Conservation (phyloP, 371 early-diverging fungal species). For the Globomyces sp. region DNA sequence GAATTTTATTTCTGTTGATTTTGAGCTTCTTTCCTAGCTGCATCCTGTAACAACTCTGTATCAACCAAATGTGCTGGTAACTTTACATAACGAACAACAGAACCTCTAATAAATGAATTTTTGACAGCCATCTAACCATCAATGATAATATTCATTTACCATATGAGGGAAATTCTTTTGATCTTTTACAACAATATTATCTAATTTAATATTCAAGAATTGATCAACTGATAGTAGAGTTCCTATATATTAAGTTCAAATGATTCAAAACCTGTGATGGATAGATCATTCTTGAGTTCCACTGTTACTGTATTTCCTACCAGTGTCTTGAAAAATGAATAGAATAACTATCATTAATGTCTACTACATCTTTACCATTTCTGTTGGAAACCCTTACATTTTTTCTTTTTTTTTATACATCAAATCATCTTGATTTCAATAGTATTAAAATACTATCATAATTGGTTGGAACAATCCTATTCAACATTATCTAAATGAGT, state of each 20-base stretch:
- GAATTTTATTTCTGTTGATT: neutral
- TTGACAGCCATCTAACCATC: constrained; percentile 76
- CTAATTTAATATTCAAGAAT: constrained; percentile 96
- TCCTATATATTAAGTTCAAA: constrained; percentile 45
- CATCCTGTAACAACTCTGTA: constrained; percentile 93
- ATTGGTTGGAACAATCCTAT: too few relatives aligned
- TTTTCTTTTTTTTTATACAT: too few relatives aligned
- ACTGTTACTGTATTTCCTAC: constrained; percentile 95
- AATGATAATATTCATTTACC: constrained; percentile 55
- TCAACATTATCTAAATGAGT: too few relatives aligned
- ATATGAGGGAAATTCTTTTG: constrained; percentile 94
- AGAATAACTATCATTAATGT: constrained; percentile 77
- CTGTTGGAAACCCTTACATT: too few relatives aligned
- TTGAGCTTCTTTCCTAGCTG: constrained; percentile 64
- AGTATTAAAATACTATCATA: too few relatives aligned
- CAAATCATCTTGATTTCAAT: too few relatives aligned
- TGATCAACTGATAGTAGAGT: constrained; percentile 96
- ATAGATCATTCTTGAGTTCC: constrained; percentile 98
- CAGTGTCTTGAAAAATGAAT: constrained; percentile 98
- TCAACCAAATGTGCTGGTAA: constrained; percentile 86
- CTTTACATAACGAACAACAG: constrained; percentile 96
- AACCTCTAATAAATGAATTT: constrained; percentile 98
- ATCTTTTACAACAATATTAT: constrained; percentile 85
- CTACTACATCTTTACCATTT: too few relatives aligned
- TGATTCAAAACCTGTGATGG: constrained; percentile 53